These are phyloP conservation scores for Exophiala mesophila DNA, from an alignment of 2,329 filamentous ascomycete genomes.

Conservation along the genomic window DNA sequence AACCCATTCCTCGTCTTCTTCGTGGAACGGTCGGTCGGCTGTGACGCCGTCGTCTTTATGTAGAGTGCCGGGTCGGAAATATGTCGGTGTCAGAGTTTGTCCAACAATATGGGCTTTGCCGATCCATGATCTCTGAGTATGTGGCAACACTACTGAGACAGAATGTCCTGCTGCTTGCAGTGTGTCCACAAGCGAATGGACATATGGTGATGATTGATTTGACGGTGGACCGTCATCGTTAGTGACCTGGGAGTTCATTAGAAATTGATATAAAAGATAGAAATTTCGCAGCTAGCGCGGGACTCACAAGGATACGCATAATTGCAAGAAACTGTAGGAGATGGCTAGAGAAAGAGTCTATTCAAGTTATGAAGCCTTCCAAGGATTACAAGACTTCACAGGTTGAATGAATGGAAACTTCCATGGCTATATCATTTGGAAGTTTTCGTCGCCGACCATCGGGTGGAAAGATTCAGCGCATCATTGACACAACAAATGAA, in stretches of 20 bases:
- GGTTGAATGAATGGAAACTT: background rate
- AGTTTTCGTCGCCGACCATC: background rate
- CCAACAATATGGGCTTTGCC: conserved; percentile 96
- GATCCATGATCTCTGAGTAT: conserved; percentile 94
- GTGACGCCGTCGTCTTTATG: conserved; percentile 62
- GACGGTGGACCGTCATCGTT: conserved; percentile 82
- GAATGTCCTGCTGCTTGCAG: conserved; percentile 69
- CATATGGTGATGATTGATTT: conserved; percentile 71
- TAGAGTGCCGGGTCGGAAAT: conserved; percentile 67
- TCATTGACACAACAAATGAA: too few relatives aligned
- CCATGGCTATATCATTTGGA: background rate
- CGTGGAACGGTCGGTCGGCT: conserved; percentile 53
- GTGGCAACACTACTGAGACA: conserved; percentile 87
- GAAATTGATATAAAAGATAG: conserved; percentile 1
- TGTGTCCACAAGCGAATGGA: conserved; percentile 66
- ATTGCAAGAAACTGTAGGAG: conserved; percentile 7
- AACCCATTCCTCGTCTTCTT: conserved; percentile 69
- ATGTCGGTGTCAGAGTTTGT: conserved; percentile 74
- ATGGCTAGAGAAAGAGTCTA: conserved; percentile 3
- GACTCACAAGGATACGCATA: conserved; percentile 51
- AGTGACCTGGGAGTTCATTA: conserved; percentile 33
- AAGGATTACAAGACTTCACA: background rate
- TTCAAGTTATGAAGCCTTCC: background rate
- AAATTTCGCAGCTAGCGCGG: too few relatives aligned
- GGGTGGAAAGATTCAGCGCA: too few relatives aligned